Base-by-base conservation (phyloP, 2,329 filamentous ascomycete species). In the Penicillium sp. region DNA sequence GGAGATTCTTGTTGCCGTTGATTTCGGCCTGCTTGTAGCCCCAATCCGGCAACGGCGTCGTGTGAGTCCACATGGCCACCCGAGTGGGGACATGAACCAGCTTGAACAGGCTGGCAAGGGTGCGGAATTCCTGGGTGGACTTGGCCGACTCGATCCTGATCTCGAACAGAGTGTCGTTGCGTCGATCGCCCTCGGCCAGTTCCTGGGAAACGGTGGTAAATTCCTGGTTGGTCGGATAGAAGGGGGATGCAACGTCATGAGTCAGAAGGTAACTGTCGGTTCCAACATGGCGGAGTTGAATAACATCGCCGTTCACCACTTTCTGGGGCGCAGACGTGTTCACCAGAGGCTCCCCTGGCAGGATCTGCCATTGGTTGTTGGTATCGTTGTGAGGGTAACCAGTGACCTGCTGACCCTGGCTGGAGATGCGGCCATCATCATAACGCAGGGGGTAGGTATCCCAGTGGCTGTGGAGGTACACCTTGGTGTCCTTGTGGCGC, bases 31-130 rank as follows among this genome's bases (percentile, higher is more conserved):
- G 93, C 71, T 95, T 93, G 76, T 88, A 92, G 22, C 81, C 93
- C 93, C 93, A 99, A 3, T 99, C 93, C 4, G 93, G 93, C n/a
- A 99, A 82, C 41, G 93, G 89, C 52, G 84, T 93, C 30, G 87
- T 87, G 71, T 97, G 92, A 25, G 93, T 99, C 93, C 93, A 99
- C 92, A 99, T 95, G 58, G 93, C 92, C 42, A 99, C 93, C 71
- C 95, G 95, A 70, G 89, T 95, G 7, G 92, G 90, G 64, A 88
- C 83, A 72, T 99, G 93, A 61, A 99, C 82, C 52, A 99, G 80
- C 75, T 96, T 97, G 81, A 99, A 96, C 73, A 95, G 88, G 54
- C 89, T 86, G 9, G 92, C 85, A 67, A 95, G 81, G 54, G 87
- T 92, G 77, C 89, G 92, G 77, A 97, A 95, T 49, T 92, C 84